These are phyloP conservation scores for Pythium aquatile DNA, from an alignment of 352 stramenopile genomes.

Conservation along the genomic window DNA sequence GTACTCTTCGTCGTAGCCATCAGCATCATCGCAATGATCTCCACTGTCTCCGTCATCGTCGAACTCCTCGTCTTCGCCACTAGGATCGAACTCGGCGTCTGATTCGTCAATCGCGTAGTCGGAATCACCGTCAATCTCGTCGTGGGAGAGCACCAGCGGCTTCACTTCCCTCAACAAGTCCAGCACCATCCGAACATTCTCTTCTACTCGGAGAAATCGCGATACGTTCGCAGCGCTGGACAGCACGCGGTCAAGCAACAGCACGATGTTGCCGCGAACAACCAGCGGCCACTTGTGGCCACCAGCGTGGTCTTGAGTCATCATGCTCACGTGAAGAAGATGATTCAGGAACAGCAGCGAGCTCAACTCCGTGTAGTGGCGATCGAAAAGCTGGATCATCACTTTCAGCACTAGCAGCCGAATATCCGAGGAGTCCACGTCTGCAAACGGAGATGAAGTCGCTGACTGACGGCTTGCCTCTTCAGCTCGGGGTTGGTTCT, in stretches of 20 bases:
- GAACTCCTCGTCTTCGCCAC: constrained; percentile 52
- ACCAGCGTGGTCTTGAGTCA: constrained; percentile 41
- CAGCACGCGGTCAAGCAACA: constrained; percentile 80
- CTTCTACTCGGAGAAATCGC: constrained; percentile 67
- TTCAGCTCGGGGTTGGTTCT: constrained; percentile 4
- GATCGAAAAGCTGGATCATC: constrained; percentile 87
- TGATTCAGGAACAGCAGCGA: constrained; percentile 86
- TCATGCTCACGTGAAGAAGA: constrained; percentile 79
- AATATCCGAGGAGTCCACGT: constrained; percentile 68
- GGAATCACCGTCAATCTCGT: constrained; percentile 59
- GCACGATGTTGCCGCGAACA: constrained; percentile 79
- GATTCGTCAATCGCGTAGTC: constrained; percentile 54
- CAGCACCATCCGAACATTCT: constrained; percentile 77
- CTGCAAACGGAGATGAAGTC: constrained; percentile 31
- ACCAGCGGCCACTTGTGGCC: constrained; percentile 65
- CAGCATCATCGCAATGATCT: constrained; percentile 36
- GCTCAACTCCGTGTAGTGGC: constrained; percentile 68
- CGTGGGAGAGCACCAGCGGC: constrained; percentile 64
- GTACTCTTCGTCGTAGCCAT: constrained; percentile 38
- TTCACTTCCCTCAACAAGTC: constrained; percentile 78
- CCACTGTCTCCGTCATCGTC: constrained; percentile 32
- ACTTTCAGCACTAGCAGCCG: constrained; percentile 80
- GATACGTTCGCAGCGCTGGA: constrained; percentile 80
- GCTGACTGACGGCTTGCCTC: constrained; percentile 16
- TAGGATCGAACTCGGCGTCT: constrained; percentile 53